These are phyloP conservation scores for Plasmodium vivax DNA, from an alignment of 169 alveolate species.

Conservation along the genomic window DNA sequence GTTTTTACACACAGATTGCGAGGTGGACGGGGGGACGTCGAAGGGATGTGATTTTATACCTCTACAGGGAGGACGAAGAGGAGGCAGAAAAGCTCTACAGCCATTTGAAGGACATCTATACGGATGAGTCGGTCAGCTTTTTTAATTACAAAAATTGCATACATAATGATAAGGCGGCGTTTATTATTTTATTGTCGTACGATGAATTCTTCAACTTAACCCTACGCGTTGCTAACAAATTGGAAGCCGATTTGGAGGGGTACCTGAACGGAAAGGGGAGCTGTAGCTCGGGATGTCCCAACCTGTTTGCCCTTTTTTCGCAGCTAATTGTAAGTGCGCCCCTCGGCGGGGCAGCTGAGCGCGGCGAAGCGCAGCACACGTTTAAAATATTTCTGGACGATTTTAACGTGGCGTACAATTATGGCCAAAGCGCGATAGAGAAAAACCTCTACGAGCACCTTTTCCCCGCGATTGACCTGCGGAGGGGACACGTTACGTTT, in stretches of 20 bases:
- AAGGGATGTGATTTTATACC: slow-evolving; percentile 3
- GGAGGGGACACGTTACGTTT: slow-evolving; percentile 7
- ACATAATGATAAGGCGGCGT: slow-evolving; percentile 38
- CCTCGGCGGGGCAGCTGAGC: neutral
- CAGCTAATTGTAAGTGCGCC: neutral
- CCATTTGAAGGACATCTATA: slow-evolving; percentile 28
- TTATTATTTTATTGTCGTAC: slow-evolving; percentile 35
- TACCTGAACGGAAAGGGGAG: slow-evolving; percentile 1
- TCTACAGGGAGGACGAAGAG: slow-evolving; percentile 31
- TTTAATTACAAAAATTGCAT: slow-evolving; percentile 40
- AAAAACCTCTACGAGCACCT: slow-evolving; percentile 58
- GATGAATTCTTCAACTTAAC: slow-evolving; percentile 44
- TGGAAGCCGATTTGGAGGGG: neutral
- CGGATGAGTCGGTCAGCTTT: slow-evolving; percentile 14
- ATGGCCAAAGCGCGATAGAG: slow-evolving; percentile 31
- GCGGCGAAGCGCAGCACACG: neutral
- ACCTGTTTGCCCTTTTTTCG: slow-evolving; percentile 1
- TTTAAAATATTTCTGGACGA: slow-evolving; percentile 54
- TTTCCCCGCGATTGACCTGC: slow-evolving; percentile 21
- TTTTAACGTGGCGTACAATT: slow-evolving; percentile 44
- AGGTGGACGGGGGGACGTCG: neutral
- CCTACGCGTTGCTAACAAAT: neutral
- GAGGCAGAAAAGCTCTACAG: slow-evolving; percentile 39
- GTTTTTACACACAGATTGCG: slow-evolving; percentile 5
- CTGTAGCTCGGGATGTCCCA: neutral